Conservation (phyloP, 129 eudicot genomes). For the Kitagawia praeruptora region DNA sequence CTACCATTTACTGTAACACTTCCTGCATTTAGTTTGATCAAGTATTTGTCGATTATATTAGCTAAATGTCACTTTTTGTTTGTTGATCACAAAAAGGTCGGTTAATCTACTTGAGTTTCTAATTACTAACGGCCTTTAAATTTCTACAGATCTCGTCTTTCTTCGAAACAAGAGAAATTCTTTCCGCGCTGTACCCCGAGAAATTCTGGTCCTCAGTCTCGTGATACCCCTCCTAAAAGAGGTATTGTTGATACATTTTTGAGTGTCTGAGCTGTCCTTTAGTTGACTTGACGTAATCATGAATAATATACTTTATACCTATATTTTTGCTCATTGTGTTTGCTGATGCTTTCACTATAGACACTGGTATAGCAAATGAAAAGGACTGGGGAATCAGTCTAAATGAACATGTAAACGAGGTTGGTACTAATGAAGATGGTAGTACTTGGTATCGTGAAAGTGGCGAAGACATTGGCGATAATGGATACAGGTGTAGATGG, state of each 20-base stretch:
- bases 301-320: neutral
- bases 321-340: neutral
- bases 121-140: slow-evolving; percentile 1
- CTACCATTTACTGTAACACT: neutral
- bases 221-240: slow-evolving; percentile 89
- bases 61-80: neutral
- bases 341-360: slow-evolving; percentile 25
- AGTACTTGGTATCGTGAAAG: slow-evolving; percentile 81
- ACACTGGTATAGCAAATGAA: slow-evolving; percentile 94
- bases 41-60: neutral
- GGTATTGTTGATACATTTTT: slow-evolving; percentile 29
- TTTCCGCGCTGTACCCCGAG: slow-evolving; percentile 60
- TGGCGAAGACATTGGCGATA: slow-evolving; percentile 82
- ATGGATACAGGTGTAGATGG: slow-evolving; percentile 92
- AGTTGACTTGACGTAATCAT: neutral
- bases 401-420: slow-evolving; percentile 55
- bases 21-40: neutral
- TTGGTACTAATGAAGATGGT: slow-evolving; percentile 82
- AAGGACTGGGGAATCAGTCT: slow-evolving; percentile 76
- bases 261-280: neutral
- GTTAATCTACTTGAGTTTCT: neutral
- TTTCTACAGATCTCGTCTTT: slow-evolving; percentile 43
- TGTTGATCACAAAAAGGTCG: neutral
- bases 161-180: slow-evolving; percentile 57
- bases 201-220: slow-evolving; percentile 68